phyloP scores from a whole-genome alignment of 1,284 basidiomycete species.

The Boletellus sp. region DNA sequence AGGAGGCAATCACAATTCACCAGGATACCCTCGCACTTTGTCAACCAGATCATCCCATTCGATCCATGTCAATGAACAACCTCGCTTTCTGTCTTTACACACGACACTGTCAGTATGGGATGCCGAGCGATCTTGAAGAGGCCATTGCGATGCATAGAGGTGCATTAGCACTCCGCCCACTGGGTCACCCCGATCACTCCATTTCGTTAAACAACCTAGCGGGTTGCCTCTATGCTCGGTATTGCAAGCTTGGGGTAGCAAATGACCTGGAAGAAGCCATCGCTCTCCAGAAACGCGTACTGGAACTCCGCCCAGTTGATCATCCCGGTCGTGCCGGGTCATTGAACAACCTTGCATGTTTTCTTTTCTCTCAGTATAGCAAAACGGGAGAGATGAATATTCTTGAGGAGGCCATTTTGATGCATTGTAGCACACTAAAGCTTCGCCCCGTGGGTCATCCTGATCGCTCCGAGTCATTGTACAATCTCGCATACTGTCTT shows the following conservation, averaged over 20 bases:
- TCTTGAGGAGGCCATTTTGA: background rate
- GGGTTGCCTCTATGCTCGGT: background rate
- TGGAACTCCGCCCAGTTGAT: background rate
- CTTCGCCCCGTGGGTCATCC: conserved; percentile 1
- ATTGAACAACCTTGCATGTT: conserved; percentile 1
- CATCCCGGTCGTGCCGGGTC: conserved; percentile 1
- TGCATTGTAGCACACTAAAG: background rate
- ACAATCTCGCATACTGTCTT: background rate
- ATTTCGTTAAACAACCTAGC: background rate
- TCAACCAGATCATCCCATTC: background rate
- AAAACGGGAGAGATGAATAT: background rate
- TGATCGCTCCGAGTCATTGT: background rate
- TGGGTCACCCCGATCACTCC: background rate
- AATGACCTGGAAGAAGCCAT: background rate
- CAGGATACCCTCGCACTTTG: background rate
- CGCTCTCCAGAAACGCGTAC: background rate
- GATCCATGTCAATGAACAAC: conserved; percentile 1
- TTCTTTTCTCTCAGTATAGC: background rate
- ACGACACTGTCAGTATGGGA: background rate
- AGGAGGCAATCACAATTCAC: background rate
- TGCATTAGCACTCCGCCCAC: no score
- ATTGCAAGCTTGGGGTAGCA: background rate
- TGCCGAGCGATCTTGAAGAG: background rate
- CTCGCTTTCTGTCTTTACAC: background rate
- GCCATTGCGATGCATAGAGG: background rate